Evolutionary conservation across 2,329 filamentous ascomycete genomes (phyloP).

Genomic region (Cordyceps fumosorosea): DNA sequence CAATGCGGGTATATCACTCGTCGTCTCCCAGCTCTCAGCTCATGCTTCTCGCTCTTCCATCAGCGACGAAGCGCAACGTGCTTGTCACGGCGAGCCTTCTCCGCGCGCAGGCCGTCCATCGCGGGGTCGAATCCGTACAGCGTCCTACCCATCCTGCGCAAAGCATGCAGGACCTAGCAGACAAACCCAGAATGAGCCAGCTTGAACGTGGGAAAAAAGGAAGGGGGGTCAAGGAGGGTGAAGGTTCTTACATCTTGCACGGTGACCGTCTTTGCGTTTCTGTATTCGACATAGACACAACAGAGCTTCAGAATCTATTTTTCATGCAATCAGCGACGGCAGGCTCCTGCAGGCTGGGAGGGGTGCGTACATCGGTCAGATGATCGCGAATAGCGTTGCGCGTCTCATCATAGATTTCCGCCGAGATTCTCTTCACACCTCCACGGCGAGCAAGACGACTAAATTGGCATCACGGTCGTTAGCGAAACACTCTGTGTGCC

Average conservation of each 20-base stretch:
- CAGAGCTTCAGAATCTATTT: slow-evolving; percentile 46
- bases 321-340: not conserved
- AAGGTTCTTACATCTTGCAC: slow-evolving; percentile 47
- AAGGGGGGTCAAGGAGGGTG: not conserved
- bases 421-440: slow-evolving; percentile 68
- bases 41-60: not conserved
- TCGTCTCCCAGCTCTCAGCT: not conserved
- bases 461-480: not conserved
- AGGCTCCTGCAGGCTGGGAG: not conserved
- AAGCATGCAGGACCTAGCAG: slow-evolving; percentile 45
- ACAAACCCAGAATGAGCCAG: not conserved
- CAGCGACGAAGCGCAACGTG: slow-evolving; percentile 4
- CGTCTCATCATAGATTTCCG: slow-evolving; percentile 55
- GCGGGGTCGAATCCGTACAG: slow-evolving; percentile 53
- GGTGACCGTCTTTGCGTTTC: slow-evolving; percentile 55
- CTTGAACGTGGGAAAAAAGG: not conserved
- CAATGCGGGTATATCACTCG: not conserved
- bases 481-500: too few species aligned
- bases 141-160: slow-evolving; percentile 42
- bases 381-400: slow-evolving; percentile 44
- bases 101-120: slow-evolving; percentile 6
- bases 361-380: slow-evolving; percentile 37
- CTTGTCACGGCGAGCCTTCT: slow-evolving; percentile 6
- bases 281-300: slow-evolving; percentile 46
- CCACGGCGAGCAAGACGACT: slow-evolving; percentile 69